phyloP scores from a whole-genome alignment of 306 rosid genomes.

The Dryas alaskensis region DNA sequence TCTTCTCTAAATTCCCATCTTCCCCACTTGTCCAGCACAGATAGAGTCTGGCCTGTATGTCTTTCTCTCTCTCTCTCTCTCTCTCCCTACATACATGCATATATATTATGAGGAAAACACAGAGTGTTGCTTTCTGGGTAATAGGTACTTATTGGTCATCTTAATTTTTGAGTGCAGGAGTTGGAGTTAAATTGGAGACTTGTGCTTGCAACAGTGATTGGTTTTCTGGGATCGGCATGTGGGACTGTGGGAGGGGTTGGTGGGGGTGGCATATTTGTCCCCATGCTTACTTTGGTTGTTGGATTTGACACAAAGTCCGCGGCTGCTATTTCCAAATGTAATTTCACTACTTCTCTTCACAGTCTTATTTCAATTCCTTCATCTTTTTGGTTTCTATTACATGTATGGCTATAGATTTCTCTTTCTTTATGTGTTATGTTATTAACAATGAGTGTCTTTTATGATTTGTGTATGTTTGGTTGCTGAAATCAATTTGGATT shows the following conservation, averaged over 20 bases:
- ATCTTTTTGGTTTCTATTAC: not conserved
- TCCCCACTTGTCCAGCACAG: slow-evolving; percentile 20
- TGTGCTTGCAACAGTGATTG: slow-evolving; percentile 66
- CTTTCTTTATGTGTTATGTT: not conserved
- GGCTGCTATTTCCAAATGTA: slow-evolving; percentile 95
- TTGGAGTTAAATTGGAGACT: slow-evolving; percentile 66
- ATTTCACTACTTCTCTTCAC: not conserved
- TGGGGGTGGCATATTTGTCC: slow-evolving; percentile 95
- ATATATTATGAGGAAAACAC: not conserved
- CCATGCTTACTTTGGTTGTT: slow-evolving; percentile 81
- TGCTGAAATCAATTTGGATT: not conserved
- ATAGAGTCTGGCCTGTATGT: slow-evolving; percentile 72
- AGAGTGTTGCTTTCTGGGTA: not conserved
- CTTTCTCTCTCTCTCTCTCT: not conserved
- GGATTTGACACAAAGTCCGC: slow-evolving; percentile 95
- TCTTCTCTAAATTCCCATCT: slow-evolving; percentile 23
- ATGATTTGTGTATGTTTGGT: not conserved
- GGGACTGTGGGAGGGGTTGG: slow-evolving; percentile 98
- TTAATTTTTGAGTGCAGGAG: slow-evolving; percentile 39
- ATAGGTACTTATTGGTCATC: not conserved
- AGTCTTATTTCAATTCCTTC: not conserved
- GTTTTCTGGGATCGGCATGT: slow-evolving; percentile 86
- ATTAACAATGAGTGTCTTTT: not conserved
- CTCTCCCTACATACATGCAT: not conserved
- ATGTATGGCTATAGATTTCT: not conserved